phyloP scores from a whole-genome alignment of 1,284 basidiomycete species.

The Irpex rosettiformis region DNA sequence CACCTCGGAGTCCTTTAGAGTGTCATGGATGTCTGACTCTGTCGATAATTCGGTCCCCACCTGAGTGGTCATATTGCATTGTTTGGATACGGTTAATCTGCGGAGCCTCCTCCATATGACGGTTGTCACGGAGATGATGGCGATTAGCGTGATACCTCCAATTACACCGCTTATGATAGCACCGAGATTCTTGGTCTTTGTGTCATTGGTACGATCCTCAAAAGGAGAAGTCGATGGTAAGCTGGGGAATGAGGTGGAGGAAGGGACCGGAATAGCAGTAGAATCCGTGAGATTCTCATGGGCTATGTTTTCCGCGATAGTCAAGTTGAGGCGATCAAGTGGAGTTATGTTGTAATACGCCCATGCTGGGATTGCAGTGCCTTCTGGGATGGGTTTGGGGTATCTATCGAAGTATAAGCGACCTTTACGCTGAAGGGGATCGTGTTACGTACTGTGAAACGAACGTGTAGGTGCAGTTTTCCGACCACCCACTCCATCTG shows the following conservation, averaged over 20 bases:
- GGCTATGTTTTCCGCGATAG: background rate
- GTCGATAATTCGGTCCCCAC: no score
- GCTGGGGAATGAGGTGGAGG: background rate
- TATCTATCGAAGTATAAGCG: background rate
- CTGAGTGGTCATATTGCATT: no score
- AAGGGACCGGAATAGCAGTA: background rate
- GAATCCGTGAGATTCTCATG: background rate
- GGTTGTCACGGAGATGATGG: no score
- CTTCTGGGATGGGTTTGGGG: background rate
- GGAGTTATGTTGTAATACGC: background rate
- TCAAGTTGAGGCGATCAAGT: background rate
- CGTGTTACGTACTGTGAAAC: background rate
- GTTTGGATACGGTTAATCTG: no score
- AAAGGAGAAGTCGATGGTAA: background rate
- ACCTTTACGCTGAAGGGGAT: background rate
- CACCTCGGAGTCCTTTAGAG: no score
- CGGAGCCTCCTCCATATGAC: no score
- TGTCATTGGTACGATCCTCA: background rate
- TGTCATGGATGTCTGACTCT: no score
- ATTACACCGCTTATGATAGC: no score
- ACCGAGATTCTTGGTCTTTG: no score
- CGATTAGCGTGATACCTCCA: no score
- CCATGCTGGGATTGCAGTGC: background rate
- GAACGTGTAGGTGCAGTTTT: background rate
- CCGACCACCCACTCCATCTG: background rate